A percentile compares a stretch with the other conserved stretches of the same genome.
These are phyloP conservation scores for Pythium aquatile DNA, from an alignment of 352 stramenopile species.

Conservation along the genomic window DNA sequence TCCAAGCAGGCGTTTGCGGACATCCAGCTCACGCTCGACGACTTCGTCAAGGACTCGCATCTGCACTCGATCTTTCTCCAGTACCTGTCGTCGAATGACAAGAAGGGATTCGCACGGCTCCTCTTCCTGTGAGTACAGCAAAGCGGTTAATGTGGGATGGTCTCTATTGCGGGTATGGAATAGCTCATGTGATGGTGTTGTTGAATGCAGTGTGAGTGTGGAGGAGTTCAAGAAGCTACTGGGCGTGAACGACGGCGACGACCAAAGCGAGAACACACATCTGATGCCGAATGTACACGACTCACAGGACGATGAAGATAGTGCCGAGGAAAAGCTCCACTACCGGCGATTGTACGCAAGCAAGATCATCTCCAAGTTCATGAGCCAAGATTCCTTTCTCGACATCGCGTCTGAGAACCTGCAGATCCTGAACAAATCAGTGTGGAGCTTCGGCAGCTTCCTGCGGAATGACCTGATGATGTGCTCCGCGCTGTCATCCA, in stretches of 20 bases:
- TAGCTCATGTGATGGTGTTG: not conserved
- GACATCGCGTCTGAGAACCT: constrained; percentile 79
- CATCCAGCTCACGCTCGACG: constrained; percentile 51
- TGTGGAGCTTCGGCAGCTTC: constrained; percentile 75
- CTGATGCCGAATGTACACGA: constrained; percentile 19
- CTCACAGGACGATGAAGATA: constrained; percentile 24
- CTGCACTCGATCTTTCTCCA: constrained; percentile 81
- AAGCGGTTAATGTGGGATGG: not conserved
- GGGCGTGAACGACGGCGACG: constrained; percentile 16
- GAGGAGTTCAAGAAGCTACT: constrained; percentile 88
- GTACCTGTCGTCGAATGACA: constrained; percentile 63
- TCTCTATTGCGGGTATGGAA: not conserved
- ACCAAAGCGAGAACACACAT: constrained; percentile 16
- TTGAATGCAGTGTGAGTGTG: constrained; percentile 56
- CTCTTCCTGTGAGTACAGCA: constrained; percentile 61
- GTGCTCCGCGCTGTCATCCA: constrained; percentile 66
- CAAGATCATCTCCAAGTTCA: constrained; percentile 88
- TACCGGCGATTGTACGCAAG: constrained; percentile 69
- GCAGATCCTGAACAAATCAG: constrained; percentile 76
- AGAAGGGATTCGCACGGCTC: constrained; percentile 71
- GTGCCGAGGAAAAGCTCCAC: constrained; percentile 25
- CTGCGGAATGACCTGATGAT: constrained; percentile 75
- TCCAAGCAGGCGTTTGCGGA: constrained; percentile 12
- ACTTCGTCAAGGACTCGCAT: constrained; percentile 73
- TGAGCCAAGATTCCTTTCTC: constrained; percentile 78